Base-by-base conservation (phyloP, 2,329 filamentous ascomycete genomes). In the Fusarium multiceps region DNA sequence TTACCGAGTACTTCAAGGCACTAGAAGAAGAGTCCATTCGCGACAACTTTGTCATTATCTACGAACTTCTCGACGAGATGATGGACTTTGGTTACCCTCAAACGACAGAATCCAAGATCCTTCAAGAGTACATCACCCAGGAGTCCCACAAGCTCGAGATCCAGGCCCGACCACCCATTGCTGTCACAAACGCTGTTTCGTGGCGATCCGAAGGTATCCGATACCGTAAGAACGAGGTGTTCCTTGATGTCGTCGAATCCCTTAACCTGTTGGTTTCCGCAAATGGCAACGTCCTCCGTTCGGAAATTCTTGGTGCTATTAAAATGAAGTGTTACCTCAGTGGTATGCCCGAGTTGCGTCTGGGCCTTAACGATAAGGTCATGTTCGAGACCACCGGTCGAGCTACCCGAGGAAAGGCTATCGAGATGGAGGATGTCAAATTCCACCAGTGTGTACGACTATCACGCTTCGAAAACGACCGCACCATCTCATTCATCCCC, bases 241-340 rank as follows among this genome's bases (percentile, higher is more conserved):
- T 99, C 86, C 87, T 99, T 68, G 96, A 99, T 75, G 96, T 99
- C 34, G 90, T 99, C 75, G 96, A 99, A 82, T 97, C 93, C 50
- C 89, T 99, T 76, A 99, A 99, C 82, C 89, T 99, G 37, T 89
- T 99, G 21, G 96, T 99, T 21, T 97, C 93, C 56, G 89, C 94
- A 58, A 97, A 93, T 75, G 96, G 96, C 80, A 98, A 97, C 78
- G 96, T 99, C 7, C 85, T 99, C 65, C 92, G 96, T 25, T 97
- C 94, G 10, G 96, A 99, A 83, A 99, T 99, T 75, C 86, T 99
- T 25, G 96, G 96, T 58, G 94, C 96, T 45, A 91, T 99, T 81
- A 99, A 99, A 85, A 98, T 99, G 96, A 99, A 99, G 83, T 99
- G 96, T 83, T 99, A 99, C 79, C 87, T 99, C 18, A 97, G 93